phyloP scores from a whole-genome alignment of 805 yeast genomes.

The Ogataea populi-albae region DNA sequence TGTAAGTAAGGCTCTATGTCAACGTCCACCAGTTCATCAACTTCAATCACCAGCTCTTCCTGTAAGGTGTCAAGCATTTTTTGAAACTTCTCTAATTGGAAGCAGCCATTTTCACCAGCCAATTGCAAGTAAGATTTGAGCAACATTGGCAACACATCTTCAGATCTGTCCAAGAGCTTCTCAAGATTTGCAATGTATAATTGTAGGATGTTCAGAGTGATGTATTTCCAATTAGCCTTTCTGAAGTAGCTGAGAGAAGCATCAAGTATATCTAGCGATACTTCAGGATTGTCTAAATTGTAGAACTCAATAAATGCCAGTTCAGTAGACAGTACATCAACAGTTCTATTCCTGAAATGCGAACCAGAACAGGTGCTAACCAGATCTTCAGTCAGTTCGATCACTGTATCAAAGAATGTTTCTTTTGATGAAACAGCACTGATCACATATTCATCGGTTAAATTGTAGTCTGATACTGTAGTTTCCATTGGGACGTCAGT shows the following conservation, averaged over 20 bases:
- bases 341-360: slow-evolving; percentile 54
- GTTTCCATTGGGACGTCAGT: slow-evolving; percentile 18
- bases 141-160: slow-evolving; percentile 27
- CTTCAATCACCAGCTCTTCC: slow-evolving; percentile 13
- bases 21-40: slow-evolving; percentile 36
- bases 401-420: slow-evolving; percentile 40
- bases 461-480: slow-evolving; percentile 3
- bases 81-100: slow-evolving; percentile 19
- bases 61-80: slow-evolving; percentile 14
- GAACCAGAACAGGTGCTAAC: slow-evolving; percentile 51
- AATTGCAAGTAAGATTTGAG: slow-evolving; percentile 39
- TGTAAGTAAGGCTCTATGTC: slow-evolving; percentile 37
- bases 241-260: slow-evolving; percentile 68
- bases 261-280: slow-evolving; percentile 61
- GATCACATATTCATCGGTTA: slow-evolving; percentile 18
- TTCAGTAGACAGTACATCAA: slow-evolving; percentile 74
- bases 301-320: slow-evolving; percentile 64
- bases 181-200: slow-evolving; percentile 69
- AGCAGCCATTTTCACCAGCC: slow-evolving; percentile 26
- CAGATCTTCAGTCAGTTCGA: slow-evolving; percentile 53
- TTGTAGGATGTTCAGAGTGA: slow-evolving; percentile 64
- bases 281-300: slow-evolving; percentile 51
- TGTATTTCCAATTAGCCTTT: slow-evolving; percentile 68
- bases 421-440: slow-evolving; percentile 32
- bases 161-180: slow-evolving; percentile 28